Evolutionary conservation across 2,329 filamentous ascomycete genomes (phyloP), one percentile per base, ranked within the genome.

Genomic region (Neonectria neomacrospora): DNA sequence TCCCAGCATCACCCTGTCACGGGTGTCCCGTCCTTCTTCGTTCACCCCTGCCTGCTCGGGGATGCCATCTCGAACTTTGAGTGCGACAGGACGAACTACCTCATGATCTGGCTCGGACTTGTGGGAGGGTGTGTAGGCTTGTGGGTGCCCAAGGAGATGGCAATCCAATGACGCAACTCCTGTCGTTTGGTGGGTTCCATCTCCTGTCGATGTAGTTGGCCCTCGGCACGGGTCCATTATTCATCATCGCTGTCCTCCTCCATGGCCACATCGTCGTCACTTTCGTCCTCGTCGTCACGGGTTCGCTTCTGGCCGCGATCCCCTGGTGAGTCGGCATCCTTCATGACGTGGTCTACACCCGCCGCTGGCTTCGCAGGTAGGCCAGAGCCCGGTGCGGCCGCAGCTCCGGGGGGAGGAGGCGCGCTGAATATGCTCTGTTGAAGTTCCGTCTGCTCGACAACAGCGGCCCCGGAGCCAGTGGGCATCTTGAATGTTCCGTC

Each of bases 31-130:
- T 87, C 89, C 53, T 97, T 95, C 79, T 97, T 97, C 79, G 86
- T 98, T 71, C 96, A 99, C 80, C 95, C 96, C 23, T 98, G 96
- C 80, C 88, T 92, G 76, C 92, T 96, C 9, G 91, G 91, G 59
- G 91, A 95, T 68, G 91, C 92, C 55, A 91, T 98, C 86, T 82
- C 83, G 70, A 82, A 81, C 54, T 89, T 93, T 72, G 80, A 86
- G 70, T 89, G 87, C 71, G 78, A 83, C 75, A 81, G 83, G 76
- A 79, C 89, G 72, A 84, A 90, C 71, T 98, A 98, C 81, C 83
- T 98, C 74, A 86, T 93, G 80, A 81, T 93, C 58, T 98, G 95
- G 94, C 84, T 97, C 66, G 94, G 94, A n/a, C 81, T 97, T 61
- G 88, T 97, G 47, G 95, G 94, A 63, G 88, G 88, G 54, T 90